Evolutionary conservation across 2,329 filamentous ascomycete species (phyloP).

Genomic region (Monosporascus ibericus): DNA sequence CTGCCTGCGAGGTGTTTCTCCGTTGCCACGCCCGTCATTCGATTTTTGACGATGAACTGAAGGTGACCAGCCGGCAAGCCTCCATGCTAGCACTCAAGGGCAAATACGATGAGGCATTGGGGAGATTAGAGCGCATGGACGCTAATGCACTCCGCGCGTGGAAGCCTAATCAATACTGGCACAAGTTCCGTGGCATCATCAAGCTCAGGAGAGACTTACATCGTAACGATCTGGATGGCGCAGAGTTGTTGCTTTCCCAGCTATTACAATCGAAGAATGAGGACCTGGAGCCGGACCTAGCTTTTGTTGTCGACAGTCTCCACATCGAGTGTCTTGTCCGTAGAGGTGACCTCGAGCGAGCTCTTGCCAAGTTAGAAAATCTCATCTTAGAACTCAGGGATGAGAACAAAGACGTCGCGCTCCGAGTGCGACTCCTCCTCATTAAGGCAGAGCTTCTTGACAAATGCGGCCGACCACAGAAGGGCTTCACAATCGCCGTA

Average conservation of each 20-base stretch:
- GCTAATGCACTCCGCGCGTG: conserved; percentile 61
- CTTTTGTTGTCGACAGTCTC: conserved; percentile 44
- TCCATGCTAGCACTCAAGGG: conserved; percentile 62
- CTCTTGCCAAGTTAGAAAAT: conserved; percentile 41
- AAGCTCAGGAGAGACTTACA: conserved; percentile 59
- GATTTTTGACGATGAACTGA: conserved; percentile 70
- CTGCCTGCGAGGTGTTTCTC: conserved; percentile 67
- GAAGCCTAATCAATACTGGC: conserved; percentile 71
- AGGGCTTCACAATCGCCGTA: conserved; percentile 71
- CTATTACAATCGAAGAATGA: conserved; percentile 45
- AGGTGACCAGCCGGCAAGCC: conserved; percentile 65
- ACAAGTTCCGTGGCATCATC: conserved; percentile 60
- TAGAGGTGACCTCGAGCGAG: conserved; percentile 39
- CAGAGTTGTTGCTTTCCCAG: conserved; percentile 44
- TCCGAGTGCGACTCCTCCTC: conserved; percentile 65
- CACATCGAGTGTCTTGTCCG: conserved; percentile 47
- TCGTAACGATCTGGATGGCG: conserved; percentile 45
- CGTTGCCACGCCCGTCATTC: conserved; percentile 58
- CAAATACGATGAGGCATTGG: conserved; percentile 62
- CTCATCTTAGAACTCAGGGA: conserved; percentile 37
- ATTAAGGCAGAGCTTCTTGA: conserved; percentile 67
- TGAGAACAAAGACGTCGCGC: conserved; percentile 48
- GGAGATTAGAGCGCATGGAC: conserved; percentile 53
- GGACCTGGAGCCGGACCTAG: conserved; percentile 46
- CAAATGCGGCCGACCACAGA: conserved; percentile 61